Evolutionary conservation across 1,284 basidiomycete genomes (phyloP).

Genomic region (Ganoderma sp.): DNA sequence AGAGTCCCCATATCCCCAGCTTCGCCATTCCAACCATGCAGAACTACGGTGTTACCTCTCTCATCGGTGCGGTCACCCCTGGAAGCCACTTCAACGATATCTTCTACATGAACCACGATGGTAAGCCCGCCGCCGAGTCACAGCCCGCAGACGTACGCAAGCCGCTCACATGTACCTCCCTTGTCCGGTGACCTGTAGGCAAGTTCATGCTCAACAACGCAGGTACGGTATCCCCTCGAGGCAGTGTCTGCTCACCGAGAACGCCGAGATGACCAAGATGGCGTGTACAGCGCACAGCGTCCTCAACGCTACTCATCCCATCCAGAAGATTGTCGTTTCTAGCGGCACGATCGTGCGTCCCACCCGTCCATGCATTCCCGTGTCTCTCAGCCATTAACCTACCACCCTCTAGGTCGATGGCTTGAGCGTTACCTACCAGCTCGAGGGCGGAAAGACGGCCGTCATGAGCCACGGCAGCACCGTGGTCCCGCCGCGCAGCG

Average conservation of each 20-base stretch:
- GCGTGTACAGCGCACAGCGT: background rate
- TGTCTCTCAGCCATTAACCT: background rate
- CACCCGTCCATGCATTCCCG: background rate
- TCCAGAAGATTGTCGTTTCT: constrained; percentile 22
- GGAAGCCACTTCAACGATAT: constrained; percentile 23
- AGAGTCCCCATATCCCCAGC: background rate
- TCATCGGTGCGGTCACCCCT: constrained; percentile 22
- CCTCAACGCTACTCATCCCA: constrained; percentile 23
- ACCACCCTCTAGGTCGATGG: constrained; percentile 24
- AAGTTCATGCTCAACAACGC: constrained; percentile 10
- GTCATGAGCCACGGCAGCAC: constrained; percentile 24
- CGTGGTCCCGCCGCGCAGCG: constrained; percentile 1
- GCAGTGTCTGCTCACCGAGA: too few species aligned
- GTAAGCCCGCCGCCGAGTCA: constrained; percentile 1
- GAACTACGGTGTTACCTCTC: constrained; percentile 12
- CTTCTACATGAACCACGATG: constrained; percentile 7
- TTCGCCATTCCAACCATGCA: background rate
- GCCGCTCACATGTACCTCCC: background rate
- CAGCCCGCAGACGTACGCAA: background rate
- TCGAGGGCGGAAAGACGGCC: constrained; percentile 7
- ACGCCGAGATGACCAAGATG: background rate
- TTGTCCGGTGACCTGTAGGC: background rate
- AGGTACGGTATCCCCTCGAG: background rate
- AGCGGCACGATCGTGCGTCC: constrained; percentile 21
- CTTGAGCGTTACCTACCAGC: constrained; percentile 23